phyloP scores from a whole-genome alignment of 2,329 filamentous ascomycete species.

The Waltergamsia citrina region DNA sequence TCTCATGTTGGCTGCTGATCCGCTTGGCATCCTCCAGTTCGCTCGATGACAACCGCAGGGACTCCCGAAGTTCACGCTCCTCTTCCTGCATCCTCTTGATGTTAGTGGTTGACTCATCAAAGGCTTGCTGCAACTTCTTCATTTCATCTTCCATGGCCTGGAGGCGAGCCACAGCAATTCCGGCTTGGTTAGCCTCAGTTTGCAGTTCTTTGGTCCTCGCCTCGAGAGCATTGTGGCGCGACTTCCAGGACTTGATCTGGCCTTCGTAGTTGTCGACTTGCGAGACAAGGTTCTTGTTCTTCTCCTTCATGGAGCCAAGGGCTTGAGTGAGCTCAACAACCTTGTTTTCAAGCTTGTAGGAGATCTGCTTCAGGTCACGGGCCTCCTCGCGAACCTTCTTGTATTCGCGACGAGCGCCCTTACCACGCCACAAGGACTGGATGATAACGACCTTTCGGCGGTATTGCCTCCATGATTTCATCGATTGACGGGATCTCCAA shows the following conservation, averaged over 20 bases:
- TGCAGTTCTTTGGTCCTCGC: constrained; percentile 88
- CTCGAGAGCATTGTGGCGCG: constrained; percentile 81
- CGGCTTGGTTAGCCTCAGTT: constrained; percentile 92
- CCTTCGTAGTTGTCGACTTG: constrained; percentile 94
- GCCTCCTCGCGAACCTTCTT: constrained; percentile 91
- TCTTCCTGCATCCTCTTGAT: constrained; percentile 94
- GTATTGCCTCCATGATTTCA: constrained; percentile 79
- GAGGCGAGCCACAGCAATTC: constrained; percentile 85
- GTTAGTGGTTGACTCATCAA: constrained; percentile 82
- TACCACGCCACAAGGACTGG: constrained; percentile 90
- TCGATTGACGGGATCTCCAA: constrained; percentile 73
- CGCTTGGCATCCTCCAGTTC: constrained; percentile 75
- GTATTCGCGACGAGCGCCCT: constrained; percentile 69
- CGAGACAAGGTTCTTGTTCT: constrained; percentile 81
- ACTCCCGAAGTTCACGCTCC: constrained; percentile 77
- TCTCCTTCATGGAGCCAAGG: constrained; percentile 81
- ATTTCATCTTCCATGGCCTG: constrained; percentile 93
- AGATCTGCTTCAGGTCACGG: constrained; percentile 97
- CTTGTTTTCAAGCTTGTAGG: constrained; percentile 99
- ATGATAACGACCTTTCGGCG: constrained; percentile 82
- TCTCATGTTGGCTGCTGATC: constrained; percentile 67
- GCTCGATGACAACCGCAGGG: constrained; percentile 65
- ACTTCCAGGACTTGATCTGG: constrained; percentile 95
- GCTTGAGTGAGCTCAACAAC: constrained; percentile 96
- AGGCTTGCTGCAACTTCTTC: constrained; percentile 78